phyloP scores from a whole-genome alignment of 2,329 filamentous ascomycete species.

The Rhynchosporium agropyri region DNA sequence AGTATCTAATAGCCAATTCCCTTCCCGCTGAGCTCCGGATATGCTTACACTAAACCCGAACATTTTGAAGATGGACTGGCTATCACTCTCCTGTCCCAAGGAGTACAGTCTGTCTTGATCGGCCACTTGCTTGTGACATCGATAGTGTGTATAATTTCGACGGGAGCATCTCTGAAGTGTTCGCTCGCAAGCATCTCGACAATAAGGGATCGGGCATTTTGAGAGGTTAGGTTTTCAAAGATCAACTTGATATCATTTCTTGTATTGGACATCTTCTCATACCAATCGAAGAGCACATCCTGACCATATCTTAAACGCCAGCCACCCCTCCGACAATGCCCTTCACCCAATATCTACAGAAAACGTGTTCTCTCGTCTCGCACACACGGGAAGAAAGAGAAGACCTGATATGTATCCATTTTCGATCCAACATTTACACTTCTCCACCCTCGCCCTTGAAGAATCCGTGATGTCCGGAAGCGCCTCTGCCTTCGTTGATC shows the following conservation, averaged over 20 bases:
- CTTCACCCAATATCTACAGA: conserved; percentile 12
- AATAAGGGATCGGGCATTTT: neutral
- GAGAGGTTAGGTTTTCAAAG: neutral
- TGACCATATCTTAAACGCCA: conserved; percentile 16
- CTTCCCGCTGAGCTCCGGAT: too few relatives aligned
- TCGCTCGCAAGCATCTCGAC: neutral
- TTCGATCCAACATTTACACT: conserved; percentile 32
- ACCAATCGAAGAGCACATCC: conserved; percentile 9
- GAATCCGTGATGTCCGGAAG: conserved; percentile 40
- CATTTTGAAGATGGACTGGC: too few relatives aligned
- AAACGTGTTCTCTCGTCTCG: neutral
- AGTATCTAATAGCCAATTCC: too few relatives aligned
- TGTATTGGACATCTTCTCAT: conserved; percentile 10
- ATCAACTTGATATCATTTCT: conserved; percentile 11
- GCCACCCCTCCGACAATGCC: neutral
- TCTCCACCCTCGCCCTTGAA: conserved; percentile 42
- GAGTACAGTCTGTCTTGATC: too few relatives aligned
- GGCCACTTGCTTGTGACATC: too few relatives aligned
- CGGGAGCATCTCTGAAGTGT: too few relatives aligned
- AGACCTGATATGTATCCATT: neutral
- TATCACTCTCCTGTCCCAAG: too few relatives aligned
- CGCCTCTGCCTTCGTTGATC: conserved; percentile 55
- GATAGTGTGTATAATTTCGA: too few relatives aligned
- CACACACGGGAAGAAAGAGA: neutral
- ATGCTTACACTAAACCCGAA: too few relatives aligned